A percentile compares a stretch with the other conserved stretches of the same genome.
These are phyloP conservation scores for Globisporangium uncinulatum DNA, from an alignment of 352 stramenopile species.

Conservation along the genomic window DNA sequence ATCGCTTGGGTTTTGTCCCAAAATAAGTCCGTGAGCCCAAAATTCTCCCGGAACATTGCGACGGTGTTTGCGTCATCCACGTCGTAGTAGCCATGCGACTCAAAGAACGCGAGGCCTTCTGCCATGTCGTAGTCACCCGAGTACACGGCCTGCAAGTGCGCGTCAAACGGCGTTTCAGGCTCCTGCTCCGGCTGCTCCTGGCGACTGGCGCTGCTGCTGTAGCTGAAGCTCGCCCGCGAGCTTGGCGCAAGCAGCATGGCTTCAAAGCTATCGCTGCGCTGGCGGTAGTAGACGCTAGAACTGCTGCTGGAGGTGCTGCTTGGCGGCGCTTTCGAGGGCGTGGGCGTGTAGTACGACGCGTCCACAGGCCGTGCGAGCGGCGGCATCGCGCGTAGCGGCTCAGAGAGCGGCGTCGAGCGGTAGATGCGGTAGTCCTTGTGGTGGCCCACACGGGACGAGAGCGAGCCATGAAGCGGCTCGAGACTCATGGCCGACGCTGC, in stretches of 20 bases:
- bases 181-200: not conserved
- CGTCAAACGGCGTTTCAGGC: constrained; percentile 49
- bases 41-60: constrained; percentile 72
- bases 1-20: constrained; percentile 24
- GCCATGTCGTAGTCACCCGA: constrained; percentile 30
- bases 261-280: constrained; percentile 17
- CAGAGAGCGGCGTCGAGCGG: constrained; percentile 14
- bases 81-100: constrained; percentile 81
- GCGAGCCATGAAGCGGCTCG: constrained; percentile 6
- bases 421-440: constrained; percentile 17
- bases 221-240: constrained; percentile 1
- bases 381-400: constrained; percentile 11
- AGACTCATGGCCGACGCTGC: constrained; percentile 4
- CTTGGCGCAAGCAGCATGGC: constrained; percentile 8
- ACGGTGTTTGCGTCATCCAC: constrained; percentile 77
- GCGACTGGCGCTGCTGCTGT: constrained; percentile 1
- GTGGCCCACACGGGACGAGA: constrained; percentile 11
- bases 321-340: constrained; percentile 3
- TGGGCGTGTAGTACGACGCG: constrained; percentile 17
- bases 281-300: constrained; percentile 12
- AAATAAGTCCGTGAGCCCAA: constrained; percentile 56
- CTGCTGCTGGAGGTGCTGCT: constrained; percentile 1
- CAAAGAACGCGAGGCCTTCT: constrained; percentile 71
- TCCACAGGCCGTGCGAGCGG: constrained; percentile 13
- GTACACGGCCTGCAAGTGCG: constrained; percentile 64